phyloP scores from a whole-genome alignment of 805 yeast genomes.

The Metschnikowia colocasiae region DNA sequence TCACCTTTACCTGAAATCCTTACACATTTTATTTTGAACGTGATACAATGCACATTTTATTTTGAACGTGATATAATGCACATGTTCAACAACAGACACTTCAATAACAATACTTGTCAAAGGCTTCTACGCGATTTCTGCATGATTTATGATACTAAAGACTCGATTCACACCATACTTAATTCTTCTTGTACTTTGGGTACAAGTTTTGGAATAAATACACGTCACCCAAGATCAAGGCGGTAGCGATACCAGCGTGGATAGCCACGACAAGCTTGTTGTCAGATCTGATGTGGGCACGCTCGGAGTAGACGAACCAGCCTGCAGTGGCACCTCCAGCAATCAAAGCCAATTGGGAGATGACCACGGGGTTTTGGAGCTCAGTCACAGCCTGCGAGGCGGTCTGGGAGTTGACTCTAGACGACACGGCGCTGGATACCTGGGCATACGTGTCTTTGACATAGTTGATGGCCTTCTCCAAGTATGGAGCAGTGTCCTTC shows the following conservation, averaged over 20 bases:
- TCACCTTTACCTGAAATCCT: too few relatives aligned
- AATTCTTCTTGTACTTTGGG: constrained; percentile 47
- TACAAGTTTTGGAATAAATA: constrained; percentile 51
- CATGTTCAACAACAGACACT: not conserved
- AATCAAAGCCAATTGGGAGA: constrained; percentile 49
- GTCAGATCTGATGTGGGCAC: constrained; percentile 43
- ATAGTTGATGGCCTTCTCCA: constrained; percentile 18
- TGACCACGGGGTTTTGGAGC: constrained; percentile 60
- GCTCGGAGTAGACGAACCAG: constrained; percentile 48
- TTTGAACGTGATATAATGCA: too few relatives aligned
- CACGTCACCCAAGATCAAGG: constrained; percentile 53
- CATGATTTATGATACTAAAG: not conserved
- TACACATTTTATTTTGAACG: too few relatives aligned
- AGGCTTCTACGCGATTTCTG: not conserved
- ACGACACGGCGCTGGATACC: constrained; percentile 13
- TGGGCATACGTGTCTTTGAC: constrained; percentile 21
- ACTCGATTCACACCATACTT: constrained; percentile 2
- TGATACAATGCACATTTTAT: too few relatives aligned
- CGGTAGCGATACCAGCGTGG: constrained; percentile 51
- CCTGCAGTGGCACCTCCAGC: constrained; percentile 47
- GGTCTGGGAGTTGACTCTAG: constrained; percentile 13
- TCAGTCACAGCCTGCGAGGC: constrained; percentile 31
- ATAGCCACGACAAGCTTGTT: constrained; percentile 40
- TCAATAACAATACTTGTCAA: not conserved
- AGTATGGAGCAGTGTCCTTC: constrained; percentile 24